Conservation (phyloP, 139 green algal species). For the Astrephomene gubernaculifera region DNA sequence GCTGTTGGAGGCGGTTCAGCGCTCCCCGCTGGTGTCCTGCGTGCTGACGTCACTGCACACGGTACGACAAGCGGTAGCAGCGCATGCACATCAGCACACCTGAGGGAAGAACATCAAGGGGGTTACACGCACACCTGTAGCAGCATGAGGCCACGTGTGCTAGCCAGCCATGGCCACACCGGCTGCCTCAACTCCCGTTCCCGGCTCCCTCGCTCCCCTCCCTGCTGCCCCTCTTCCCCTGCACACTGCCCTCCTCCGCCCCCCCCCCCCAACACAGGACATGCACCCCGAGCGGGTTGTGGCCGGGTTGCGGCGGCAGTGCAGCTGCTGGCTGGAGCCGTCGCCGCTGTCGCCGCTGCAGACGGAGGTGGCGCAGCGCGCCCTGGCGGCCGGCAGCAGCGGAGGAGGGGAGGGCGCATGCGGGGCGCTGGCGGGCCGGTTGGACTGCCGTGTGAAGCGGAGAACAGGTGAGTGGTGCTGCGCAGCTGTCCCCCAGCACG, state of each 20-base stretch:
- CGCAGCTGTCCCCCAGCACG: too few relatives aligned
- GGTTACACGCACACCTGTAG: too few relatives aligned
- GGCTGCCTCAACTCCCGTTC: too few relatives aligned
- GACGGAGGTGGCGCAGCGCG: neutral
- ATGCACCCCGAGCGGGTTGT: constrained; percentile 41
- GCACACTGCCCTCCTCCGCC: neutral
- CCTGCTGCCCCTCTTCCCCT: too few relatives aligned
- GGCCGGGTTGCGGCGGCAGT: constrained; percentile 17
- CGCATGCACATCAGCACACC: too few relatives aligned
- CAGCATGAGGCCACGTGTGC: too few relatives aligned
- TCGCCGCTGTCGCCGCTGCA: constrained; percentile 1
- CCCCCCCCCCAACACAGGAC: constrained; percentile 24
- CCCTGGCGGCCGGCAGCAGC: neutral
- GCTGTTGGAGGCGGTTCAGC: constrained; percentile 35
- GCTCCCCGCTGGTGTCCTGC: constrained; percentile 20
- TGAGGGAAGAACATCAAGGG: too few relatives aligned
- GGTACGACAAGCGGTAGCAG: constrained; percentile 20
- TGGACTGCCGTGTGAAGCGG: constrained; percentile 23
- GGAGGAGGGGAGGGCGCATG: neutral
- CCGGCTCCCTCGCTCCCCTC: too few relatives aligned
- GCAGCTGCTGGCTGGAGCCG: constrained; percentile 25
- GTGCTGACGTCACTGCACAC: constrained; percentile 32
- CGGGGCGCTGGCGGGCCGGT: neutral
- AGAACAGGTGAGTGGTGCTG: constrained; percentile 18
- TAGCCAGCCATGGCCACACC: too few relatives aligned